Percentiles rank a stretch among this genome's conserved stretches.
phyloP scores from a whole-genome alignment of 2,329 filamentous ascomycete genomes.

The Blumeria graminis region DNA sequence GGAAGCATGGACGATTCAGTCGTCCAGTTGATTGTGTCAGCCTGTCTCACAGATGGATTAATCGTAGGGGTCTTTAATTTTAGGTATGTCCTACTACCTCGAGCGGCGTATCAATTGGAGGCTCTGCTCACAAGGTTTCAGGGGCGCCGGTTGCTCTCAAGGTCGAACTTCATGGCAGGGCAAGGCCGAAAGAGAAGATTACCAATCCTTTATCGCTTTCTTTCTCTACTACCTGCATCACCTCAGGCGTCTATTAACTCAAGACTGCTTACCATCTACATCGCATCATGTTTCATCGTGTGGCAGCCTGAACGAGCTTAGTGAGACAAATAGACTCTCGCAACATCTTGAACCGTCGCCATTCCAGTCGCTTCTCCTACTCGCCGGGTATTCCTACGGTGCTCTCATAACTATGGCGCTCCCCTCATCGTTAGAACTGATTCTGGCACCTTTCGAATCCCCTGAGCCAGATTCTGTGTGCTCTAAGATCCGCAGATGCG shows the following conservation, averaged over 20 bases:
- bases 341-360: background rate
- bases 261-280: slow-evolving; percentile 3
- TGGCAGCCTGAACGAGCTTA: background rate
- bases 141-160: slow-evolving; percentile 50
- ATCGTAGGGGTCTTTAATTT: slow-evolving; percentile 84
- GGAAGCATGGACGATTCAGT: slow-evolving; percentile 66
- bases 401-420: slow-evolving; percentile 56
- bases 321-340: background rate
- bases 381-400: slow-evolving; percentile 79
- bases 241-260: slow-evolving; percentile 6
- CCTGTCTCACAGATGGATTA: slow-evolving; percentile 41
- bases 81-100: slow-evolving; percentile 25
- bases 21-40: slow-evolving; percentile 36
- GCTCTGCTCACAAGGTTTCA: slow-evolving; percentile 16
- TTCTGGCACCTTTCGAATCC: slow-evolving; percentile 29
- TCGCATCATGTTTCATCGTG: background rate
- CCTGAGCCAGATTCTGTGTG: slow-evolving; percentile 32
- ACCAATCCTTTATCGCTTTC: slow-evolving; percentile 60
- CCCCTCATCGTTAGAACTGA: slow-evolving; percentile 24
- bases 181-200: slow-evolving; percentile 59
- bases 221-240: slow-evolving; percentile 46
- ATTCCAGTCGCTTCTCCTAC: slow-evolving; percentile 22
- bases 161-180: slow-evolving; percentile 75
- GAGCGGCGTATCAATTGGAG: background rate
- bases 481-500: slow-evolving; percentile 45